Evolutionary conservation across 2,329 filamentous ascomycete species (phyloP).

Genomic region (Cladorrhinum sp.): DNA sequence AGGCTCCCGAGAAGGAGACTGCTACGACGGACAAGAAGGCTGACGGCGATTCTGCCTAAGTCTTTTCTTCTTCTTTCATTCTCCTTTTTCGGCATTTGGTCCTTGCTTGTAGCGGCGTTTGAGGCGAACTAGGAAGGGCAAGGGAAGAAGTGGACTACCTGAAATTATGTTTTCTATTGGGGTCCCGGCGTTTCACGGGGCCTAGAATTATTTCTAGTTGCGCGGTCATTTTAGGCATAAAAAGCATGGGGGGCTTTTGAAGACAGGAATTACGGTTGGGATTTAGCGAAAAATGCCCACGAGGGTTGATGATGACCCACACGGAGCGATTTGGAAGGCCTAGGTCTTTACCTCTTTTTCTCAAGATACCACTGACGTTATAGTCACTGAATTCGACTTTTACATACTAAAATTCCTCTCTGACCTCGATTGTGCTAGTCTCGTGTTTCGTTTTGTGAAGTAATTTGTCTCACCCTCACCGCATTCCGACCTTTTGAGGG

Average conservation of each 20-base stretch:
- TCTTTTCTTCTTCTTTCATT: background rate
- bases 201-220: background rate
- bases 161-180: background rate
- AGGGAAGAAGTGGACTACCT: background rate
- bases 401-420: background rate
- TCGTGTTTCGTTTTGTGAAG: background rate
- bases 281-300: background rate
- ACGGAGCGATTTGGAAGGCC: background rate
- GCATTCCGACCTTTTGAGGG: background rate
- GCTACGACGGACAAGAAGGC: background rate
- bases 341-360: background rate
- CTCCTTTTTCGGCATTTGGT: background rate
- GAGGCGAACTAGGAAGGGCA: background rate
- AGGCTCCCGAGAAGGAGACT: background rate
- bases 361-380: background rate
- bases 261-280: background rate
- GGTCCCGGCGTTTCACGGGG: background rate
- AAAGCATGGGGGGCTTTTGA: background rate
- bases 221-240: background rate
- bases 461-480: constrained; percentile 5
- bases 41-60: background rate
- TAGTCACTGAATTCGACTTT: background rate
- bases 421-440: background rate
- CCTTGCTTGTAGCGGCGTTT: background rate
- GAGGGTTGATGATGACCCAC: too few species aligned